Evolutionary conservation across 1,284 basidiomycete species (phyloP), one percentile per base, ranked within the genome.

Genomic region (Cutaneotrichosporon cavernicola): DNA sequence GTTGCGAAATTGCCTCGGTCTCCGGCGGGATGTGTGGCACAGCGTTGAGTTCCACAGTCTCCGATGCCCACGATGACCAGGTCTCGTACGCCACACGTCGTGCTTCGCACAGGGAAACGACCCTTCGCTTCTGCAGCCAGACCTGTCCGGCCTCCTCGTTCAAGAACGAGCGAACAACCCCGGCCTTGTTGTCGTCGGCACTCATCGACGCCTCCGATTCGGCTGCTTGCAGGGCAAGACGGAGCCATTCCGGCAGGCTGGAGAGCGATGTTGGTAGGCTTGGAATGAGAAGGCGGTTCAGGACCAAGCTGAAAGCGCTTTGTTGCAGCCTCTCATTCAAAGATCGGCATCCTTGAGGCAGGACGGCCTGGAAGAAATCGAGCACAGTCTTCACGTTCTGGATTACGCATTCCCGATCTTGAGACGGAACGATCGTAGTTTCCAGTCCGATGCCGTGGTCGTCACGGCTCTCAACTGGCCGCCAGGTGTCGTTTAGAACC

Each of bases 221-320:
- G 0, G 89, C 85, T 4, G 88, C 86, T 13, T 81, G 76, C 14
- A 82, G 72, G 0, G 87, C 76, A 11, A 89, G 76, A 9, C 81
- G 74, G n/a, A 92, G 78, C 76, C 88, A 93, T 0, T 80, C 65
- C 1, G 88, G 85, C 0, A 93, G 81, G 2, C 4, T 18, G 6
- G 31, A n/a, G 14, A 53, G 31, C 26, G 86, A 84, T 0, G 86
- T 84, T 0, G 91, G 90, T 6, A 92, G 80, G 18, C 84, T 83
- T 0, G 89, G 86, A 46, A 88, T 80, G 26, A 93, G 82, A 30
- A 92, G 76, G 66, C 86, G 82, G 57, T 85, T 84, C 49, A 93
- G 82, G 16, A 92, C 73, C 22, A 86, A 53, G 11, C 67, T 56
- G 47, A 75, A 70, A 10, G 66, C 61, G 10, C 58, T 56, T 1